Base-by-base conservation (phyloP, 306 rosid species). In the Quercus aquifolioides region DNA sequence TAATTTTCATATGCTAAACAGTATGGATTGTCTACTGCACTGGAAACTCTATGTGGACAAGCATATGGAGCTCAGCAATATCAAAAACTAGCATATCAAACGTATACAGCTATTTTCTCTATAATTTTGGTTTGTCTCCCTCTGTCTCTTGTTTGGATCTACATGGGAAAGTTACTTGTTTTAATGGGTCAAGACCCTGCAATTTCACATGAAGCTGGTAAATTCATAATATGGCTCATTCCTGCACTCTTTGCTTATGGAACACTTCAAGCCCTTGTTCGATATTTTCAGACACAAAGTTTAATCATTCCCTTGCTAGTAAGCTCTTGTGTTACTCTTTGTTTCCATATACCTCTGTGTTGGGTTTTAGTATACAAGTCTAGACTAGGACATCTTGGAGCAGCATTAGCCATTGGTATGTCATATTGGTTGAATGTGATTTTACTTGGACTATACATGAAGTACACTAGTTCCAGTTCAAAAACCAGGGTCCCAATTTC, bases 201-300 rank as follows among this genome's bases (percentile, higher is more conserved):
- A 30, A 91, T 94, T 74, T 85, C 97, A 26, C 81, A 28, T 31
- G 92, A 92, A 86, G 91, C 95, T 4, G 97, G 93, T 0, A 86
- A 72, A 60, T 88, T 89, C 86, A 54, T 78, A 35, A 67, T 82
- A 10, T 92, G 92, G 86, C 97, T 94, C 67, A 31, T 92, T 74
- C 98, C 94, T 38, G 85, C 91, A 72, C 91, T 92, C 74, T 83
- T 91, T 67, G 98, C 93, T 25, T 80, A 75, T 79, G 97, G 89
- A 74, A 67, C 84, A 79, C 86, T 92, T n/a, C 91, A 87, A 64
- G 89, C 97, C 3, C 78, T 91, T 1, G 80, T 91, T 74, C 70
- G 88, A 76, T 92, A 89, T 71, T 91, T 89, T 67, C 93, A 87
- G 82, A 82, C 91, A 41, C 98, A 91, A 83, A 89, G 92, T 49